A percentile compares a stretch with the other conserved stretches of the same genome.
Conservation (phyloP, 176 grass and related monocot genomes). For the maize (Zea mays) region DNA sequence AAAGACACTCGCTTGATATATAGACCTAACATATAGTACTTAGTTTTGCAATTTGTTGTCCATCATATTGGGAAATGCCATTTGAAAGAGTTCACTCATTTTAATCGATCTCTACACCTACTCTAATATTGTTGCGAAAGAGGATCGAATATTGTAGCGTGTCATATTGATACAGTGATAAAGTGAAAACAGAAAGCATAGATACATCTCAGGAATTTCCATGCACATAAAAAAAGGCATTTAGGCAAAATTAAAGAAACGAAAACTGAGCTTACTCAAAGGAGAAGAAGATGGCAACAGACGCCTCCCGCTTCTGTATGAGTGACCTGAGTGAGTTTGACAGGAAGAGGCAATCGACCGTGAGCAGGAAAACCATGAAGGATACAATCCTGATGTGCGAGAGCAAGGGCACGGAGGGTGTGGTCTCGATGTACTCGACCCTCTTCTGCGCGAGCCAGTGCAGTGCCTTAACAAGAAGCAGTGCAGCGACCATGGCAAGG, state of each 20-base stretch:
- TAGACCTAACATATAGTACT: not conserved
- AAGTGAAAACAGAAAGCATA: not conserved
- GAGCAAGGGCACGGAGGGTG: conserved; percentile 71
- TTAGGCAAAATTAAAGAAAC: not conserved
- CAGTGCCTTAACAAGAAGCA: conserved; percentile 79
- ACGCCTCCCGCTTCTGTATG: conserved; percentile 61
- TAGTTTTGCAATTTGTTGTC: not conserved
- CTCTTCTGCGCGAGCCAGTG: conserved; percentile 92
- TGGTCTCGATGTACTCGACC: conserved; percentile 94
- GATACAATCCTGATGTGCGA: conserved; percentile 81
- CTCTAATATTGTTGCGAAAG: not conserved
- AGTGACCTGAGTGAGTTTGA: conserved; percentile 61
- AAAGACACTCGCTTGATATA: not conserved
- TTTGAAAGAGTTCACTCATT: not conserved
- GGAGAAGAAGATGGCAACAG: conserved; percentile 90
- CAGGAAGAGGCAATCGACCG: conserved; percentile 74
- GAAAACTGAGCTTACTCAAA: conserved; percentile 74
- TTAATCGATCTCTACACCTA: not conserved
- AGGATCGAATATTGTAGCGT: not conserved
- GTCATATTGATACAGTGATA: not conserved
- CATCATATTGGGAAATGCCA: not conserved
- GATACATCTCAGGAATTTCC: not conserved
- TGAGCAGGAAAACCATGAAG: conserved; percentile 80
- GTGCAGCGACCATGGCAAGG: conserved; percentile 80
- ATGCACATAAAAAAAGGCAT: not conserved